Conservation (phyloP, 2,329 filamentous ascomycete genomes). For the Colletotrichum gloeosporioides region DNA sequence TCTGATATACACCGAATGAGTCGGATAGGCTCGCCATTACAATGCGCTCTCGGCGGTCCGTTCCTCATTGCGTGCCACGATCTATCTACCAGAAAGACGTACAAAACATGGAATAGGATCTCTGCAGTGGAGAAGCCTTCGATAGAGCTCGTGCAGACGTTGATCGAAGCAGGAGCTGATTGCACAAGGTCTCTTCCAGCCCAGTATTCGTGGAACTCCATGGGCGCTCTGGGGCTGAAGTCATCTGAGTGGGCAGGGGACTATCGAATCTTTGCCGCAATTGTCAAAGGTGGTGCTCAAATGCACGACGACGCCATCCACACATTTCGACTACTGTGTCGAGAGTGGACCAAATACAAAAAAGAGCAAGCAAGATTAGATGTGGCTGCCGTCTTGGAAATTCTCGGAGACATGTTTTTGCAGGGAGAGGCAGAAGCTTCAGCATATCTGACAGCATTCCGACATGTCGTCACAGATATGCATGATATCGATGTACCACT, state of each 20-base stretch:
- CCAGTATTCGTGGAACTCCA: background rate
- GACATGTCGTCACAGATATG: background rate
- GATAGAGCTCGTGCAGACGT: background rate
- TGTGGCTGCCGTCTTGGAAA: background rate
- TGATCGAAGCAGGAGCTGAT: background rate
- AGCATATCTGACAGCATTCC: constrained; percentile 1
- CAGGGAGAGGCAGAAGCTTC: background rate
- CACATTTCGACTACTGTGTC: background rate
- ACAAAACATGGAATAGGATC: background rate
- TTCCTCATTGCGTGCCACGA: background rate
- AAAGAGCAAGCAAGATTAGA: background rate
- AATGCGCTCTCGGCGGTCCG: background rate
- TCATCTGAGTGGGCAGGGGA: background rate
- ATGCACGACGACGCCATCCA: background rate
- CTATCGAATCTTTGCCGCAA: background rate
- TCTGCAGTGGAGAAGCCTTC: background rate
- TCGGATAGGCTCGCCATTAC: background rate
- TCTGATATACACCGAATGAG: background rate
- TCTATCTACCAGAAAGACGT: background rate
- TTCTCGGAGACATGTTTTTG: background rate
- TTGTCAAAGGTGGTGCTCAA: background rate
- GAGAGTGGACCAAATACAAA: background rate
- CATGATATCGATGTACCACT: background rate
- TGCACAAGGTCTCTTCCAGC: background rate
- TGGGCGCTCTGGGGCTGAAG: background rate